Conservation (phyloP, 768 basidiomycete species). For the Serendipita sp. region DNA sequence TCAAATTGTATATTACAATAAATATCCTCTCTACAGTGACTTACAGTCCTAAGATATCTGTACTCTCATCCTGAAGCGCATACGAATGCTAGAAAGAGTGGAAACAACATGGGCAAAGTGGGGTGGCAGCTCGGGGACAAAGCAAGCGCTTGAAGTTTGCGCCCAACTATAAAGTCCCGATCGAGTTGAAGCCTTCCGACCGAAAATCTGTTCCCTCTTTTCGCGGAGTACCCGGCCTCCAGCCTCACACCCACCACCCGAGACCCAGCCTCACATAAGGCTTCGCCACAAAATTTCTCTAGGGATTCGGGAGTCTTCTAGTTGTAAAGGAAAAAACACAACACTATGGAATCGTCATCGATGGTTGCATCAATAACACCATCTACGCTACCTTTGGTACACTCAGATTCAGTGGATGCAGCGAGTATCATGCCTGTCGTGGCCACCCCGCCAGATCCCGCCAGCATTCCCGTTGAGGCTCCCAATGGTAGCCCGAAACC, state of each 20-base stretch:
- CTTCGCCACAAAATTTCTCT: no score
- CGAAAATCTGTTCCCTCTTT: not conserved
- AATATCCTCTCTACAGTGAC: no score
- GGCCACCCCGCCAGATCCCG: slow-evolving; percentile 1
- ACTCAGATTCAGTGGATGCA: not conserved
- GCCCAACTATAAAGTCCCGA: not conserved
- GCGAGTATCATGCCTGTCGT: not conserved
- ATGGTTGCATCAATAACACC: not conserved
- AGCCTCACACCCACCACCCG: not conserved
- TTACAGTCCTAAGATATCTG: no score
- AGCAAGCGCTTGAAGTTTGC: not conserved
- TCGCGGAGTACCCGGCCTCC: not conserved
- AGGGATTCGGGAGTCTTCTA: not conserved
- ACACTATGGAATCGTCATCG: not conserved
- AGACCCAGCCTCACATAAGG: not conserved
- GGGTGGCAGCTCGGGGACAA: no score
- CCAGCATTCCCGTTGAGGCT: not conserved
- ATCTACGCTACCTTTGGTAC: not conserved
- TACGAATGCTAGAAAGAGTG: no score
- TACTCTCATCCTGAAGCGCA: no score
- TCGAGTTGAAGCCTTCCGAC: not conserved
- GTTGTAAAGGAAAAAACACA: not conserved
- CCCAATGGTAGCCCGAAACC: not conserved
- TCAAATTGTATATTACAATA: no score
- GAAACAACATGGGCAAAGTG: no score